Percentiles rank a stretch among this genome's conserved stretches.
Evolutionary conservation across 73 alveolate species (phyloP).

Genomic region (Tetrahymena malaccensis): DNA sequence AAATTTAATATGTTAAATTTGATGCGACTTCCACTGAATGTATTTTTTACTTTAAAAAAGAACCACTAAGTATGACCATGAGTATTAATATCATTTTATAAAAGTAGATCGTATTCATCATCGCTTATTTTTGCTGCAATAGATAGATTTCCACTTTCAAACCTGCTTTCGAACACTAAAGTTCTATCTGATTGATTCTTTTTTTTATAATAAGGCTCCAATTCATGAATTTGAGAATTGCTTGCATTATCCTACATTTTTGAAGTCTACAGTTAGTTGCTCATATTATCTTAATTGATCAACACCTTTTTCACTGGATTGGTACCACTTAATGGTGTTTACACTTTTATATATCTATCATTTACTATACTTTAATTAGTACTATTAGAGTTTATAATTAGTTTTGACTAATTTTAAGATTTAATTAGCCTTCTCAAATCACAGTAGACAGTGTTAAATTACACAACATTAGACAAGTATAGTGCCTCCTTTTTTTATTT

Average conservation of each 20-base stretch:
- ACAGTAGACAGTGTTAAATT: neutral
- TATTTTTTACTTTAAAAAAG: slow-evolving; percentile 42
- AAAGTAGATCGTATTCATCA: slow-evolving; percentile 56
- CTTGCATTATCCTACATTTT: neutral
- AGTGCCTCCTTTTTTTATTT: neutral
- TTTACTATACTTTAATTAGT: neutral
- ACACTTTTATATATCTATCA: neutral
- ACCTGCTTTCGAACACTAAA: slow-evolving; percentile 64
- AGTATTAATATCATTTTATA: slow-evolving; percentile 76
- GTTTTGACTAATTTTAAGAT: neutral
- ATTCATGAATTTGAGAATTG: neutral
- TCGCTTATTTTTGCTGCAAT: slow-evolving; percentile 42
- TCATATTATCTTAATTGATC: neutral
- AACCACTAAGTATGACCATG: slow-evolving; percentile 85
- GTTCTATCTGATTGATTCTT: slow-evolving; percentile 39
- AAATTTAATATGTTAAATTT: slow-evolving; percentile 67
- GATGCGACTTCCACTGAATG: neutral
- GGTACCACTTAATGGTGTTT: neutral
- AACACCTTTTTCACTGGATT: neutral
- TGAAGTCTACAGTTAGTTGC: neutral
- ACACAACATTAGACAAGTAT: neutral
- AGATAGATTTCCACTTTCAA: slow-evolving; percentile 76
- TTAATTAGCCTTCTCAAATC: neutral
- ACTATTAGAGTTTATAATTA: neutral
- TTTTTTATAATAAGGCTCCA: neutral